Base-by-base conservation (phyloP, 441 rosid genomes). In the Arabidopsis hybrid region DNA sequence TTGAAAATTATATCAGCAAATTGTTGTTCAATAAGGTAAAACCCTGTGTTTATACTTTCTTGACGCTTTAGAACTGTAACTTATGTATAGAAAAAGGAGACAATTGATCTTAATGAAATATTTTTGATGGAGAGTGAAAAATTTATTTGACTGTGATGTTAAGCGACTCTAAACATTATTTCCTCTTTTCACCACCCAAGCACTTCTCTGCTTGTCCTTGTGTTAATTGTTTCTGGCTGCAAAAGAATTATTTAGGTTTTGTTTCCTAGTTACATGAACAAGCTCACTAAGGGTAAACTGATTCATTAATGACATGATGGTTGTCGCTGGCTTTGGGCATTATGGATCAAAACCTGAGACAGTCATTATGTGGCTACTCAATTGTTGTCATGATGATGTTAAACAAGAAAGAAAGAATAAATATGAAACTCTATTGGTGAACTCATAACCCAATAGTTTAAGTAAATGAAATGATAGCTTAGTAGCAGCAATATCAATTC, bases 1-100 rank as follows among this genome's bases (percentile, higher is more conserved):
- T 21, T 21, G n/a, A 51, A 51, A 8, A 13, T 31, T 4, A 29
- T 49, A 7, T 18, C 9, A 70, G 32, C 31, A 42, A 65, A 9
- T 6, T 6, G 7, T 40, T 31, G 72, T 42, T 56, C 53, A 56
- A 51, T 66, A 38, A 13, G 50, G 18, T 21, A 21, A 52, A 53
- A 39, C 13, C 49, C 8, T 40, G 40, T 55, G 11, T 67, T 53
- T 53, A 53, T 18, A 39, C 14, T 51, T 39, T 66, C 26, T 38
- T 21, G 1, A 42, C 26, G 17, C 13, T 1, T 32, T 46, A 32
- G 14, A 47, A 32, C 2, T 47, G 43, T 47, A 45, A 62, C 40
- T 60, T 60, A 42, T 7, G 36, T 61, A 21, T 26, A 61, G 12
- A 42, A 7, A 42, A 21, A 4, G 1, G 53, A 17, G 14, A 49